Conservation (phyloP, 1,284 basidiomycete species). For the Sanguinoderma infundibulare region DNA sequence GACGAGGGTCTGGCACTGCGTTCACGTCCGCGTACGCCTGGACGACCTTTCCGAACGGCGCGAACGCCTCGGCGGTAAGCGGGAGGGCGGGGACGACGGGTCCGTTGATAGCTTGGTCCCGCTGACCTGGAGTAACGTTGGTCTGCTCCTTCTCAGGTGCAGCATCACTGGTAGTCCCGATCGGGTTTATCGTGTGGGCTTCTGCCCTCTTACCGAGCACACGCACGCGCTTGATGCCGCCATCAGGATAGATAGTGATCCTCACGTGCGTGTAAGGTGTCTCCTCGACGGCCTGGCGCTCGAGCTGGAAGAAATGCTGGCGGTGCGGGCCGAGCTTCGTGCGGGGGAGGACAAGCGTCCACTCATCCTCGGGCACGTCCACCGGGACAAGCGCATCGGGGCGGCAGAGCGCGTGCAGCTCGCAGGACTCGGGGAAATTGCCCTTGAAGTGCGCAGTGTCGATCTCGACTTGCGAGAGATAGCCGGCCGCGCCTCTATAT, state of each 20-base stretch:
- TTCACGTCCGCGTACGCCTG: conserved; percentile 78
- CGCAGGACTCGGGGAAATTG: conserved; percentile 93
- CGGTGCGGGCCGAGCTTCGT: conserved; percentile 89
- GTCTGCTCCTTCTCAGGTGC: not conserved
- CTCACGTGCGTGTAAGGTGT: conserved; percentile 82
- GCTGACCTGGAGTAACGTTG: not conserved
- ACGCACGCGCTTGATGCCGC: conserved; percentile 92
- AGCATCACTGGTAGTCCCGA: conserved; percentile 11
- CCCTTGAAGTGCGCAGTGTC: conserved; percentile 97
- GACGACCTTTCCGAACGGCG: conserved; percentile 84
- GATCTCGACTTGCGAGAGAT: conserved; percentile 82
- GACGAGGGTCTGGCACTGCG: conserved; percentile 59
- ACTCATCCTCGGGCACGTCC: conserved; percentile 51
- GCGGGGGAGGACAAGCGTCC: conserved; percentile 78
- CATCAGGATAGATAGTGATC: conserved; percentile 93
- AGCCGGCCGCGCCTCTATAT: conserved; percentile 48
- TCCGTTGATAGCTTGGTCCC: conserved; percentile 13
- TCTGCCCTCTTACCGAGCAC: conserved; percentile 66
- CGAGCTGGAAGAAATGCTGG: conserved; percentile 87
- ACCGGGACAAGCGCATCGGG: conserved; percentile 45
- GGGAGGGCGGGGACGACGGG: conserved; percentile 69
- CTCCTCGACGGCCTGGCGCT: conserved; percentile 51
- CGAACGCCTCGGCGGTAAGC: conserved; percentile 83
- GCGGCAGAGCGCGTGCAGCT: conserved; percentile 71
- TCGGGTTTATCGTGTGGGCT: conserved; percentile 8